Conservation (phyloP, 495 filamentous ascomycete species). For the Penicillium alfredii region DNA sequence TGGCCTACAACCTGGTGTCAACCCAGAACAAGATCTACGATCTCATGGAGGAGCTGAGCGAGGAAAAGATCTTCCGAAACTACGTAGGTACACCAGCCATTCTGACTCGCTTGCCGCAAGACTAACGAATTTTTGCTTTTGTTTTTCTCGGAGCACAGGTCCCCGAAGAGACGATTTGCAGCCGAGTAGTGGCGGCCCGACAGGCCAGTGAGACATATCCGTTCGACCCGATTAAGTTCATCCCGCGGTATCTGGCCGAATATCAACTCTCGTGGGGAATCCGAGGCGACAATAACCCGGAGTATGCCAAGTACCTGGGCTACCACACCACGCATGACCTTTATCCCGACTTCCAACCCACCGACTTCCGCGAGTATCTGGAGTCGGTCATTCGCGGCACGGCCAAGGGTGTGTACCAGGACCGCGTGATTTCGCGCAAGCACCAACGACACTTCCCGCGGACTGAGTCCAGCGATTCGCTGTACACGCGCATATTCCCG, state of each 20-base stretch:
- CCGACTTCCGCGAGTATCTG: conserved; percentile 39
- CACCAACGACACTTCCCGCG: conserved; percentile 41
- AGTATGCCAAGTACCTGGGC: conserved; percentile 53
- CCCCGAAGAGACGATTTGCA: conserved; percentile 39
- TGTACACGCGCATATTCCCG: conserved; percentile 39
- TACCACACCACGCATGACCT: conserved; percentile 51
- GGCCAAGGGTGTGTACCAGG: conserved; percentile 42
- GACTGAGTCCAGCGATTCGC: conserved; percentile 40
- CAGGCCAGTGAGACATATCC: conserved; percentile 46
- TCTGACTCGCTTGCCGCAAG: not conserved
- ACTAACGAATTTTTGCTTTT: conserved; percentile 6
- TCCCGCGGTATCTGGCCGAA: conserved; percentile 38
- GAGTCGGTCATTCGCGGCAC: conserved; percentile 34
- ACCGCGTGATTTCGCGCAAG: conserved; percentile 39
- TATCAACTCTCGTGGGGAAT: conserved; percentile 49
- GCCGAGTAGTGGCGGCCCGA: conserved; percentile 34
- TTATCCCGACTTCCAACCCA: conserved; percentile 47
- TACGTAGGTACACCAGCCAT: conserved; percentile 37
- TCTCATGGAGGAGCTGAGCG: conserved; percentile 46
- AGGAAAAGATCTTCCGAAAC: conserved; percentile 48
- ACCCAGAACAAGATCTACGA: conserved; percentile 46
- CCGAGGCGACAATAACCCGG: conserved; percentile 52
- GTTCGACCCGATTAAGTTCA: conserved; percentile 40
- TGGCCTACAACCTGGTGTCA: conserved; percentile 46
- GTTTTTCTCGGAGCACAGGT: conserved; percentile 25